Base-by-base conservation (phyloP, 225 moss, liverwort and hornwort genomes). In the Bryum argenteum region DNA sequence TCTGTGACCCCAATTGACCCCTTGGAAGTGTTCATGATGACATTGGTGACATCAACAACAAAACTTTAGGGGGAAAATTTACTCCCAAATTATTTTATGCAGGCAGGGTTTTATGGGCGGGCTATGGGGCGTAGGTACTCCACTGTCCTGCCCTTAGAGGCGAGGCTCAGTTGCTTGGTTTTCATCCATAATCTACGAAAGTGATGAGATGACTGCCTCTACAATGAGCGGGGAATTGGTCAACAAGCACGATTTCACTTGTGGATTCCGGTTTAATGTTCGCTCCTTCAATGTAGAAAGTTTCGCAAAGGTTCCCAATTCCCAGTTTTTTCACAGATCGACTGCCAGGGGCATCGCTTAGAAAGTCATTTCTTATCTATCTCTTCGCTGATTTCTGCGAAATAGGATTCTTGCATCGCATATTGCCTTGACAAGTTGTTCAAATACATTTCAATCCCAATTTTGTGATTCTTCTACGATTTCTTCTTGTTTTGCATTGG, bases 291-390 rank as follows among this genome's bases (percentile, higher is more conserved):
- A 57, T 70, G 72, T 71, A 28, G 47, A 56, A 52, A 40, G 33
- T 50, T n/a, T 76, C 42, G 58, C 37, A n/a, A 63, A 42, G 74
- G n/a, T 75, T 65, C 71, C 43, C 24, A 57, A 33, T 33, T 5
- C 33, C 33, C 33, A 12, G 11, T 44, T 52, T 61, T 48, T 21
- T 66, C 19, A 12, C 40, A 16, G 17, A n/a, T 40, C 13, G 10
- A 2, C 0, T 56, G 20, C 3, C 24, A 59, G 58, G 72, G 58
- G 71, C 38, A 17, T 26, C 20, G 37, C 11, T 52, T 57, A 58
- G 16, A 11, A 40, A 72, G 23, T n/a, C 28, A 57, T 17, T 15
- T 61, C 11, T 42, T 73, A 28, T 8, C 44, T 71, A 65, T 22
- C 57, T 28, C 37, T 41, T 66, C 62, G 33, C n/a, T 61, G 28